Conservation (phyloP, 768 basidiomycete genomes). For the Leccinum sublutescens region DNA sequence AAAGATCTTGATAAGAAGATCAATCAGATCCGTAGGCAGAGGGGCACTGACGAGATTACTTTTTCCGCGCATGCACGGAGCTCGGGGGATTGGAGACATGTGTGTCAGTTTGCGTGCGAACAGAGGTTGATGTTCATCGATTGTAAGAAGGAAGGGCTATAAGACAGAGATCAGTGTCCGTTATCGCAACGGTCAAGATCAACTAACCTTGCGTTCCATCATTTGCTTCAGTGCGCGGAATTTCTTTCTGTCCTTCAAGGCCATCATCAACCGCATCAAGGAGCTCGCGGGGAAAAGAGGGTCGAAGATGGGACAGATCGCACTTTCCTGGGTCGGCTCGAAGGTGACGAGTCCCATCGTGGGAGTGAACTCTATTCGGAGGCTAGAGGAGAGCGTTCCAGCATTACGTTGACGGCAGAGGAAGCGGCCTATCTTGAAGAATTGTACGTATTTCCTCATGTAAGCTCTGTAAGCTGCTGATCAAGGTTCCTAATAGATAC, state of each 20-base stretch:
- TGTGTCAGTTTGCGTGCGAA: not conserved
- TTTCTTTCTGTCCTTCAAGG: not conserved
- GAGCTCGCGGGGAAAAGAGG: constrained; percentile 40
- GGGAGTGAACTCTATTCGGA: constrained; percentile 36
- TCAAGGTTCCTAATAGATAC: constrained; percentile 11
- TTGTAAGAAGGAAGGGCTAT: not conserved
- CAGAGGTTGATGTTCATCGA: not conserved
- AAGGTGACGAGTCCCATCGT: constrained; percentile 48
- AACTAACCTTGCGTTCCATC: too few species aligned
- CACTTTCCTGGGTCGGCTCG: constrained; percentile 40
- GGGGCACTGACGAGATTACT: not conserved
- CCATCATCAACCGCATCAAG: constrained; percentile 42
- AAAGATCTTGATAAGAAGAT: too few species aligned
- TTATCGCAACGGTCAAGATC: too few species aligned
- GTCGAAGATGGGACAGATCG: constrained; percentile 45
- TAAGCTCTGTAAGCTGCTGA: too few species aligned
- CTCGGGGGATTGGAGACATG: too few species aligned
- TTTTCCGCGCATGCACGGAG: not conserved
- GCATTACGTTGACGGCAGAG: constrained; percentile 26
- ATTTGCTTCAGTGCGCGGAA: too few species aligned
- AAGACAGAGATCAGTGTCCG: too few species aligned
- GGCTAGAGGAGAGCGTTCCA: constrained; percentile 32
- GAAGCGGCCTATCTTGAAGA: constrained; percentile 30
- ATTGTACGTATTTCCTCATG: constrained; percentile 16
- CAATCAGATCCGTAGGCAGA: not conserved